Conservation (phyloP, 306 rosid genomes). For the Lithocarpus polystachyus region DNA sequence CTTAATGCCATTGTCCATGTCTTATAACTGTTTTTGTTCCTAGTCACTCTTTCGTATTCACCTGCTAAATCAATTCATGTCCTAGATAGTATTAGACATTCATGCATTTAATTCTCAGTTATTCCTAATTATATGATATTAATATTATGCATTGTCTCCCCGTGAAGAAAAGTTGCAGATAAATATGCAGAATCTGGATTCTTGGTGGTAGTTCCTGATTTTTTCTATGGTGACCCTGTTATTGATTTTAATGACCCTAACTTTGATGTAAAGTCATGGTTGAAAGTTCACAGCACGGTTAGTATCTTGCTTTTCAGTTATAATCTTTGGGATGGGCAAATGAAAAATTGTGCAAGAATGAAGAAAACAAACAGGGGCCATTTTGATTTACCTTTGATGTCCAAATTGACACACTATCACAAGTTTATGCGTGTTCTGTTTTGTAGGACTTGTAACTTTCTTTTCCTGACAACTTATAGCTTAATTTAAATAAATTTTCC, state of each 20-base stretch:
- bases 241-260: slow-evolving; percentile 23
- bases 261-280: slow-evolving; percentile 24
- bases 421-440: background rate
- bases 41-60: background rate
- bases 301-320: slow-evolving; percentile 9
- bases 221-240: slow-evolving; percentile 40
- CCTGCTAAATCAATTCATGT: background rate
- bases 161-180: slow-evolving; percentile 58
- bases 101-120: background rate
- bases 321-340: background rate
- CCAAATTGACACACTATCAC: background rate
- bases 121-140: background rate
- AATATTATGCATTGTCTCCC: slow-evolving; percentile 10
- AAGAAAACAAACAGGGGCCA: background rate
- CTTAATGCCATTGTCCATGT: background rate
- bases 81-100: background rate
- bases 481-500: background rate
- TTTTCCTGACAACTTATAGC: background rate
- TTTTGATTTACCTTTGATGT: background rate
- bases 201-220: slow-evolving; percentile 68
- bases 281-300: slow-evolving; percentile 41
- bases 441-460: background rate
- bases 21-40: background rate
- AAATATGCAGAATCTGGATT: slow-evolving; percentile 51
- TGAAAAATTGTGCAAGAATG: background rate